These are phyloP conservation scores for Xylariaceae sp. DNA, from an alignment of 2,329 filamentous ascomycete genomes.

Conservation along the genomic window DNA sequence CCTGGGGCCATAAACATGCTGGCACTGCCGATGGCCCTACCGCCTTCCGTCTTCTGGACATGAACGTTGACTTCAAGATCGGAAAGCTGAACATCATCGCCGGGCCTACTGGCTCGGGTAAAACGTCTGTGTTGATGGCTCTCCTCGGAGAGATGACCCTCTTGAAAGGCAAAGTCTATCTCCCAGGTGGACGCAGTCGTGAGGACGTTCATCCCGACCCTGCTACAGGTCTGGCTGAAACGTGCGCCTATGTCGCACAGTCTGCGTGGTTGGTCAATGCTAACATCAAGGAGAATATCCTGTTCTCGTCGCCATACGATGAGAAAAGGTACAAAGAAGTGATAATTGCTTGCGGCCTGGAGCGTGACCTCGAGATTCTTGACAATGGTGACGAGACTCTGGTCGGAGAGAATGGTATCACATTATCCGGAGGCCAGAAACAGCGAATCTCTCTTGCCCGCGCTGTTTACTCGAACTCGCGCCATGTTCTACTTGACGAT, in stretches of 20 bases:
- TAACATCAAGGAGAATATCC: slow-evolving; percentile 92
- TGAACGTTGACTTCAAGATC: slow-evolving; percentile 79
- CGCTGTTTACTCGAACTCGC: slow-evolving; percentile 92
- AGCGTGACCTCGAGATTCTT: slow-evolving; percentile 87
- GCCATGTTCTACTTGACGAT: slow-evolving; percentile 88
- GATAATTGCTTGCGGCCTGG: slow-evolving; percentile 84
- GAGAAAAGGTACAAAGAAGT: slow-evolving; percentile 83
- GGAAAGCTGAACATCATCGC: slow-evolving; percentile 90
- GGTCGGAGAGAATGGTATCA: slow-evolving; percentile 96
- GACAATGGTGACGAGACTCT: slow-evolving; percentile 90
- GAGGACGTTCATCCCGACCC: slow-evolving; percentile 81
- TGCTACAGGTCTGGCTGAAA: slow-evolving; percentile 83
- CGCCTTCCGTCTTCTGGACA: slow-evolving; percentile 77
- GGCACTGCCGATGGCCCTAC: slow-evolving; percentile 63
- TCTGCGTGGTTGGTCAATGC: slow-evolving; percentile 96
- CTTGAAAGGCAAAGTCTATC: slow-evolving; percentile 73
- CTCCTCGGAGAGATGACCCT: slow-evolving; percentile 94
- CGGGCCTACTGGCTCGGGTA: slow-evolving; percentile 90
- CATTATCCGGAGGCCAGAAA: slow-evolving; percentile 94
- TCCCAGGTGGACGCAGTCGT: slow-evolving; percentile 81
- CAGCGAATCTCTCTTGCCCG: slow-evolving; percentile 96
- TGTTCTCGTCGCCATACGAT: slow-evolving; percentile 81
- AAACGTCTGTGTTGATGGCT: slow-evolving; percentile 94
- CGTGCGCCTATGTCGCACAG: slow-evolving; percentile 93
- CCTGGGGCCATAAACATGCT: slow-evolving; percentile 76